Evolutionary conservation across 257 asterid species (phyloP), one percentile per base, ranked within the genome.

Genomic region (Asclepias syriaca): DNA sequence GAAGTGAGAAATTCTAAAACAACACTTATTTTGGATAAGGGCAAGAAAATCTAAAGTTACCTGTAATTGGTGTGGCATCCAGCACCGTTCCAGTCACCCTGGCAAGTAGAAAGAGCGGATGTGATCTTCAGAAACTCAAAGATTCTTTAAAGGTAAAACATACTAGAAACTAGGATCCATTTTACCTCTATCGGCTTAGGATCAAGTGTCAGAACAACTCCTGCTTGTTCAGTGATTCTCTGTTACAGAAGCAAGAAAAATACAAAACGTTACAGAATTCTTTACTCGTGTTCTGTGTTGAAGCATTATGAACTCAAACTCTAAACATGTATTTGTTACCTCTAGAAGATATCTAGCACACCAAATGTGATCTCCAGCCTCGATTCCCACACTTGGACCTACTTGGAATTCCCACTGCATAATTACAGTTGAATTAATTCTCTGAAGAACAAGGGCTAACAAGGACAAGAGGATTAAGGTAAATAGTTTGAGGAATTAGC

Each of bases 51-150:
- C 67, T 55, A 75, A 75, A 53, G 59, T 65, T 84, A 91, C 98
- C 97, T 91, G 77, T 85, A 93, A 57, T 93, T 93, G 75, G 97
- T 88, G 85, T 93, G 98, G 79, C 93, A 85, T 74, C 96, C 98
- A 32, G 98, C 98, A 64, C 98, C 98, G 46, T 93, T 93, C 98
- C 97, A 93, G 87, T 93, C 98, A 72, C 98, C 98, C 96, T 93
- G 77, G 7, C 66, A 65, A 54, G 76, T 59, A 22, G 63, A 73
- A 12, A 63, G 66, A 13, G 53, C 61, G 59, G n/a, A 60, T 75
- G 53, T 69, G 58, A 73, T 55, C 57, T 67, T 77, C 64, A 71
- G 29, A 57, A 58, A 10, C 60, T 64, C 15, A 48, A 2, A 22
- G 71, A 24, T 34, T 58, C 53, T 27, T 34, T 4, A 22, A 48